Percentiles rank a stretch among this genome's conserved stretches.
Conservation (phyloP, 2,329 filamentous ascomycete genomes). For the Daldinia sp. region DNA sequence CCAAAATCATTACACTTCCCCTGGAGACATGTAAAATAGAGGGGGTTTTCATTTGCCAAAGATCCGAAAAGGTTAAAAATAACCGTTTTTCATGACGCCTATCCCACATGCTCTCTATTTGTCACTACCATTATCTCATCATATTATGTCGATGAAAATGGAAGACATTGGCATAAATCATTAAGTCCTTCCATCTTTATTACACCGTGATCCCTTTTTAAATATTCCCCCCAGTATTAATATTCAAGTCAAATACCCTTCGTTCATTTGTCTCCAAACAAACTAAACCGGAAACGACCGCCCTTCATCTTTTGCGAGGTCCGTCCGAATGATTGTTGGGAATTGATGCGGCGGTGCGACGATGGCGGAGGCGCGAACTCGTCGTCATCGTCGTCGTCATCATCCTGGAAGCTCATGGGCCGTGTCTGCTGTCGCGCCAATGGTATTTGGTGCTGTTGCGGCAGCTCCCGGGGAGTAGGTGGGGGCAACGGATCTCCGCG, state of each 20-base stretch:
- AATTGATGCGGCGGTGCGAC: conserved; percentile 42
- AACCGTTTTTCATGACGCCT: conserved; percentile 24
- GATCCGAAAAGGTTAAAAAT: conserved; percentile 8
- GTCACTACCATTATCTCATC: conserved; percentile 27
- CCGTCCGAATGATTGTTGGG: conserved; percentile 46
- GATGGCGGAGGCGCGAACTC: conserved; percentile 35
- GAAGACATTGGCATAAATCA: conserved; percentile 31
- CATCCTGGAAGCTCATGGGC: conserved; percentile 41
- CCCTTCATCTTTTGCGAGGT: conserved; percentile 43
- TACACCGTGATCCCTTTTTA: neutral
- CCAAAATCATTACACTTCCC: neutral
- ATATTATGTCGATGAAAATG: conserved; percentile 19
- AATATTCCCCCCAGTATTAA: neutral
- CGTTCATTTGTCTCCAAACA: conserved; percentile 38
- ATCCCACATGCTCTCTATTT: conserved; percentile 26
- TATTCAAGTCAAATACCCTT: neutral
- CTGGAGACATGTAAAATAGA: conserved; percentile 6
- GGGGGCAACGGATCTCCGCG: conserved; percentile 48
- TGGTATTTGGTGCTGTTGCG: conserved; percentile 27
- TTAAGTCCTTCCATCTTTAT: conserved; percentile 18
- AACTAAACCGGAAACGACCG: conserved; percentile 46
- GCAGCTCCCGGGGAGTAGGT: conserved; percentile 27
- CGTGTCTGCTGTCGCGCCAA: conserved; percentile 30
- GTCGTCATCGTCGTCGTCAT: conserved; percentile 38
- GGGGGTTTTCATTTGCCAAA: neutral